Evolutionary conservation across 495 filamentous ascomycete genomes (phyloP).

Genomic region (Penicillium canariense): DNA sequence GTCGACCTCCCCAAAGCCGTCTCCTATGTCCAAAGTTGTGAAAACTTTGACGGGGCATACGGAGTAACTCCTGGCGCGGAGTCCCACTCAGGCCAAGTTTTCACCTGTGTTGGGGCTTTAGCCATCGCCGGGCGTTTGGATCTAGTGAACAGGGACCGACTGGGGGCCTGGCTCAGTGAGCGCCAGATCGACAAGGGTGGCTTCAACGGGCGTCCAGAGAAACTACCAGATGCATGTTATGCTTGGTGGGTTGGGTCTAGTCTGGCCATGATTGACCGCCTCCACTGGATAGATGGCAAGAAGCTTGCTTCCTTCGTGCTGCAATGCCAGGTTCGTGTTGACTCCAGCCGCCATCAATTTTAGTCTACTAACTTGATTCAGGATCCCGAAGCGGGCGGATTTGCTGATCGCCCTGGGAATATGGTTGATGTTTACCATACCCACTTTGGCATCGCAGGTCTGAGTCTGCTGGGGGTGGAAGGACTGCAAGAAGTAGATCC

Average conservation of each 20-base stretch:
- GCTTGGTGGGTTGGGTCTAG: slow-evolving; percentile 97
- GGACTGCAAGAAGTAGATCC: slow-evolving; percentile 82
- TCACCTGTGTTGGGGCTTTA: slow-evolving; percentile 89
- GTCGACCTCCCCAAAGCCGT: slow-evolving; percentile 80
- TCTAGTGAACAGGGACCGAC: slow-evolving; percentile 73
- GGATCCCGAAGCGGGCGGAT: slow-evolving; percentile 78
- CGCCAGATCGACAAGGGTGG: slow-evolving; percentile 84
- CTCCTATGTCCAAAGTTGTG: slow-evolving; percentile 70
- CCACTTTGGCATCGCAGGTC: slow-evolving; percentile 78
- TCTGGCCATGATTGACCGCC: slow-evolving; percentile 79
- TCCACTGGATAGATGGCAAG: slow-evolving; percentile 86
- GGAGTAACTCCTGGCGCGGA: slow-evolving; percentile 86
- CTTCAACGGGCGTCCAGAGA: slow-evolving; percentile 91
- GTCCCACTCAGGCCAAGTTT: slow-evolving; percentile 89
- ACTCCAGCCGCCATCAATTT: not conserved
- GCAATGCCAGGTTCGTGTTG: slow-evolving; percentile 60
- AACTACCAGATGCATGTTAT: slow-evolving; percentile 95
- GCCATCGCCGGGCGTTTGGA: slow-evolving; percentile 80
- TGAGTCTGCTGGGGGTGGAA: slow-evolving; percentile 76
- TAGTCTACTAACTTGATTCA: slow-evolving; percentile 35
- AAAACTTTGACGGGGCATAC: slow-evolving; percentile 92
- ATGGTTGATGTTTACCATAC: slow-evolving; percentile 99
- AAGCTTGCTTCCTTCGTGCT: slow-evolving; percentile 80
- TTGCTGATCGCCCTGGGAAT: slow-evolving; percentile 87
- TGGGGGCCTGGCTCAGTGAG: slow-evolving; percentile 91